Conservation (phyloP, 2,329 filamentous ascomycete species). For the Rutstroemia sp. region DNA sequence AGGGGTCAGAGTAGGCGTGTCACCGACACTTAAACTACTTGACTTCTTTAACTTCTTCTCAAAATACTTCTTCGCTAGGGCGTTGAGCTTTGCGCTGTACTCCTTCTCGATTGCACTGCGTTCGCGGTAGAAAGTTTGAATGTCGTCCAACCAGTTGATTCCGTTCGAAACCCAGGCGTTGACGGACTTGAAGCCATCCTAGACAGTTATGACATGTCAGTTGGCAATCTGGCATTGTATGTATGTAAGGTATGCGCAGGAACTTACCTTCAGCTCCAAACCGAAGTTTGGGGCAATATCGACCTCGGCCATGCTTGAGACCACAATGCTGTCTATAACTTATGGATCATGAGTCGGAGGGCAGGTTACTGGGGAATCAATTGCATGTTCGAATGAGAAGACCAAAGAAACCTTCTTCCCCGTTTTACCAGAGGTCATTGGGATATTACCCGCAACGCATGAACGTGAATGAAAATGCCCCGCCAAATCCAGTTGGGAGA, state of each 20-base stretch:
- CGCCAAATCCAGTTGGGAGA: conserved; percentile 2
- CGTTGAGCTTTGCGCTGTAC: conserved; percentile 81
- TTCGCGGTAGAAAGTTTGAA: conserved; percentile 96
- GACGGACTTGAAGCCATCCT: conserved; percentile 96
- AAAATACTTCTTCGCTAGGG: conserved; percentile 90
- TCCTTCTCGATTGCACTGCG: conserved; percentile 93
- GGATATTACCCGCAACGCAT: conserved; percentile 4
- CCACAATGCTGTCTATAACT: conserved; percentile 6
- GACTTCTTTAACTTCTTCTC: conserved; percentile 94
- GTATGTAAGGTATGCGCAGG: conserved; percentile 13
- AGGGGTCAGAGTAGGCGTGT: conserved; percentile 86
- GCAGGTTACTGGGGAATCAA: conserved; percentile 4
- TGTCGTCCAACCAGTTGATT: conserved; percentile 92
- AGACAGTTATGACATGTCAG: conserved; percentile 15
- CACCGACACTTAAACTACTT: conserved; percentile 82
- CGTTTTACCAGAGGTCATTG: conserved; percentile 2
- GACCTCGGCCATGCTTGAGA: conserved; percentile 64
- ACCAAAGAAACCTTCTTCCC: not conserved
- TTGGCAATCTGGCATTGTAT: not conserved
- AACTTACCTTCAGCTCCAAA: conserved; percentile 78
- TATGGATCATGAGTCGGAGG: conserved; percentile 17
- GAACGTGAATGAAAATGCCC: conserved; percentile 6
- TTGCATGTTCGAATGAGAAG: conserved; percentile 11
- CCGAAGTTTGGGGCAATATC: conserved; percentile 83
- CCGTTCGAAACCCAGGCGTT: conserved; percentile 86